These are phyloP conservation scores for Pyrenophora graminea DNA, from an alignment of 2,329 filamentous ascomycete genomes.

Conservation along the genomic window DNA sequence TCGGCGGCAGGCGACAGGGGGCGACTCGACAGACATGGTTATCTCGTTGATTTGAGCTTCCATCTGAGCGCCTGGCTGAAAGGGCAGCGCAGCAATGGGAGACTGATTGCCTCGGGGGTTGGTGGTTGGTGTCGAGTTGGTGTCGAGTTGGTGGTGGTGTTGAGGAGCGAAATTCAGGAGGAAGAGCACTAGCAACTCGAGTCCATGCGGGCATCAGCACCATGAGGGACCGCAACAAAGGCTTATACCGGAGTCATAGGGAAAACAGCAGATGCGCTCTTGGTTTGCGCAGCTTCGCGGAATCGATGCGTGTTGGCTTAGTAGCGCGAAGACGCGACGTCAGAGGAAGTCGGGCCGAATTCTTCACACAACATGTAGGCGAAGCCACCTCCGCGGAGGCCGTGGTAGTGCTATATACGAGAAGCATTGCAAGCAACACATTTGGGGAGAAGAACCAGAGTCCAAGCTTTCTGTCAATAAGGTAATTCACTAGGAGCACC, in stretches of 20 bases:
- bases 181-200: neutral
- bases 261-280: neutral
- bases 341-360: slow-evolving; percentile 9
- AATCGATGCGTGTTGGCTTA: neutral
- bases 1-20: neutral
- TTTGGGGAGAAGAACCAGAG: neutral
- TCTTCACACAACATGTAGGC: neutral
- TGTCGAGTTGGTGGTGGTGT: neutral
- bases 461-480: no score
- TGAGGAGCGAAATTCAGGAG: slow-evolving; percentile 6
- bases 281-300: neutral
- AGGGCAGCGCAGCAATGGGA: neutral
- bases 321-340: slow-evolving; percentile 1
- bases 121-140: neutral
- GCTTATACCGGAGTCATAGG: neutral
- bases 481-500: neutral
- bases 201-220: slow-evolving; percentile 2
- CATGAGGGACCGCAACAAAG: neutral
- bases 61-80: neutral
- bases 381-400: slow-evolving; percentile 1
- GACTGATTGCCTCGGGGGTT: neutral
- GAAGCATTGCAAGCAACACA: neutral
- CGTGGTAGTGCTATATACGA: neutral
- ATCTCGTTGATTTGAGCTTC: slow-evolving; percentile 1
- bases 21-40: neutral